Conservation (phyloP, 306 rosid species). For the Heteromeles arbutifolia region DNA sequence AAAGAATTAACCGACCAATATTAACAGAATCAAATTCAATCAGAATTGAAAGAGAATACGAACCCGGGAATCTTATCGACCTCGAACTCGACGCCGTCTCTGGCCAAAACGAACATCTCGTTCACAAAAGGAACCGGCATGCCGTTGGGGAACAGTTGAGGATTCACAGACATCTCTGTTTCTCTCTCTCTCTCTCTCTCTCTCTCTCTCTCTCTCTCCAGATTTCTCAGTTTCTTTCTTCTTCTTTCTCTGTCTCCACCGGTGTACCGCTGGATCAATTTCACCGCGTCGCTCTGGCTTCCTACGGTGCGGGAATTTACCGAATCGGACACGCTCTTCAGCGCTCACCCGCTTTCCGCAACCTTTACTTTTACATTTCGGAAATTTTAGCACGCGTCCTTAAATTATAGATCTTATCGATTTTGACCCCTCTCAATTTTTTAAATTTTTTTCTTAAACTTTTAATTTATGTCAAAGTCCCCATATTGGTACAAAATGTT, state of each 20-base stretch:
- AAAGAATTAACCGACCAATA: neutral
- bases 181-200: neutral
- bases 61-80: constrained; percentile 93
- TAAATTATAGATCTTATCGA: no score
- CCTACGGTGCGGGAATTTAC: neutral
- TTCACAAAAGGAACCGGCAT: constrained; percentile 77
- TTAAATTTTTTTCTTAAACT: no score
- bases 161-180: constrained; percentile 69
- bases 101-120: constrained; percentile 86
- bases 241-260: neutral
- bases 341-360: neutral
- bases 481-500: no score
- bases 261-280: neutral
- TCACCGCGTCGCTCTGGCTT: neutral
- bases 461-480: no score
- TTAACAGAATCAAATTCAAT: neutral
- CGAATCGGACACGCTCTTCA: neutral
- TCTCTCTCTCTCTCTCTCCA: no score
- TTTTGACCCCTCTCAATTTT: no score
- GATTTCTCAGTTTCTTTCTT: neutral
- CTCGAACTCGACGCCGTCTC: constrained; percentile 95
- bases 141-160: constrained; percentile 73
- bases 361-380: neutral
- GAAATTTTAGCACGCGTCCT: no score
- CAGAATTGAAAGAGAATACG: neutral